Conservation (phyloP, 1,284 basidiomycete genomes). For the Melampsora medusae region DNA sequence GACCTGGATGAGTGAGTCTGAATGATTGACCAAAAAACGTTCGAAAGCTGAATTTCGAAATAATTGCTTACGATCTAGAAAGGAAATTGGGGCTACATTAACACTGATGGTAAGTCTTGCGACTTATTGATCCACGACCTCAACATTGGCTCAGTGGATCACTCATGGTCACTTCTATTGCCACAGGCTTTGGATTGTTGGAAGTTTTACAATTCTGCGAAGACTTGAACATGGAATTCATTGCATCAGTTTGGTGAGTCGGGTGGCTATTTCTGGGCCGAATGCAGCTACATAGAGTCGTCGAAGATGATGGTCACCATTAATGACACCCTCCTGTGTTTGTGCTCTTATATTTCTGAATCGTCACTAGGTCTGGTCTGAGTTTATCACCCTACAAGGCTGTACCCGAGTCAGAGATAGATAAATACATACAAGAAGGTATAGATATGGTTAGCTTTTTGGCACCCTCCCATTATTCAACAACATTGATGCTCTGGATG, state of each 20-base stretch:
- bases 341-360: neutral
- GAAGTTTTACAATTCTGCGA: conserved; percentile 4
- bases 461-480: neutral
- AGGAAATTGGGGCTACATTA: neutral
- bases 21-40: neutral
- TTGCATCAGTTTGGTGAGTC: neutral
- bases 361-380: neutral
- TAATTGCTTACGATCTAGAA: neutral
- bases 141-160: neutral
- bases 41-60: neutral
- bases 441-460: neutral
- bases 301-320: neutral
- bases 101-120: neutral
- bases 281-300: neutral
- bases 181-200: neutral
- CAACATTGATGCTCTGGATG: neutral
- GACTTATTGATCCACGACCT: neutral
- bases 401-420: neutral
- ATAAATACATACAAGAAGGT: conserved; percentile 3
- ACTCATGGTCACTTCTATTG: neutral
- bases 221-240: conserved; percentile 7
- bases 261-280: neutral
- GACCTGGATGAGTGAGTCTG: neutral
- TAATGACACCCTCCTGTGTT: neutral
- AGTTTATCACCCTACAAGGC: conserved; percentile 8